phyloP scores from a whole-genome alignment of 257 asterid species.

The Nicotiana paniculata region DNA sequence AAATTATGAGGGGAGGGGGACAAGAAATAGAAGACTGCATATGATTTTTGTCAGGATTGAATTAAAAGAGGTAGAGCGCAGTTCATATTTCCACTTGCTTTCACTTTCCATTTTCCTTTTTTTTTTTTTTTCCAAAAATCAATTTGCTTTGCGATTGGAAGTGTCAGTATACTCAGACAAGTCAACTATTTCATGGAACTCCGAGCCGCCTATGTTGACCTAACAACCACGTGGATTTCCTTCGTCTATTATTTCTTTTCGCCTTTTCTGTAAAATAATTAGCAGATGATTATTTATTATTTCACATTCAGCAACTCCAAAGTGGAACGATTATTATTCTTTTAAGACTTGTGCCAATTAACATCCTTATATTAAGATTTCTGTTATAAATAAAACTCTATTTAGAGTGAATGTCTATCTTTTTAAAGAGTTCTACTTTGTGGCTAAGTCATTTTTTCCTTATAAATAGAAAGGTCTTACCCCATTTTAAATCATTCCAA shows the following conservation, averaged over 20 bases:
- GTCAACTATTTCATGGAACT: constrained; percentile 6
- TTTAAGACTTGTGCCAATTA: not conserved
- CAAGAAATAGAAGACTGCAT: not conserved
- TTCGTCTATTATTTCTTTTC: too few species aligned
- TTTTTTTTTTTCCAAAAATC: not conserved
- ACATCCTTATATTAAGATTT: not conserved
- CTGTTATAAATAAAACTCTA: too few species aligned
- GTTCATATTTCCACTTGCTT: constrained; percentile 10
- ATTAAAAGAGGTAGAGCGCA: not conserved
- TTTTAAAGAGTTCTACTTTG: too few species aligned
- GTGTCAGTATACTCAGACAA: not conserved
- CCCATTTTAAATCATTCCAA: too few species aligned
- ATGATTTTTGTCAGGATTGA: constrained; percentile 9
- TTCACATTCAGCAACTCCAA: not conserved
- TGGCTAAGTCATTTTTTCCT: too few species aligned
- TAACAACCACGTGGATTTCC: constrained; percentile 9
- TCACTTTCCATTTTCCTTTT: not conserved
- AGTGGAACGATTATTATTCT: not conserved
- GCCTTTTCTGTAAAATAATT: not conserved
- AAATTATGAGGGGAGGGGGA: not conserved
- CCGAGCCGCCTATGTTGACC: constrained; percentile 38
- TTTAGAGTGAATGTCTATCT: too few species aligned
- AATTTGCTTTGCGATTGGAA: not conserved
- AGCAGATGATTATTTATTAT: not conserved
- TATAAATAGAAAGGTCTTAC: too few species aligned